phyloP scores from a whole-genome alignment of 2,329 filamentous ascomycete genomes.

The Aureobasidium vineae region DNA sequence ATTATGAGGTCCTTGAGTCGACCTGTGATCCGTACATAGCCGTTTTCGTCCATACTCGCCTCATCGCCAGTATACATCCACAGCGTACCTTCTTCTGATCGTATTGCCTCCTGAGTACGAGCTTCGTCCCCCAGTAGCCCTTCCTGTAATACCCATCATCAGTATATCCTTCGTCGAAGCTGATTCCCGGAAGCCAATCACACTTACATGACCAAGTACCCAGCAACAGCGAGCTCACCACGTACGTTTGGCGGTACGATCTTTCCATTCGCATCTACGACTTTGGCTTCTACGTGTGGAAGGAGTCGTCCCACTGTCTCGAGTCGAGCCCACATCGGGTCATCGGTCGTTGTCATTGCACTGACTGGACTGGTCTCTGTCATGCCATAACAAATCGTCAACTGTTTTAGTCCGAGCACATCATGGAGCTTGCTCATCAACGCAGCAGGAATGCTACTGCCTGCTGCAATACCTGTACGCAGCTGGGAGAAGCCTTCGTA shows the following conservation, averaged over 20 bases:
- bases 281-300: constrained; percentile 75
- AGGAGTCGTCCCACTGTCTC: constrained; percentile 75
- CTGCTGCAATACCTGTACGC: constrained; percentile 88
- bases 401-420: constrained; percentile 70
- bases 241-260: constrained; percentile 63
- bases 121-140: constrained; percentile 78
- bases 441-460: constrained; percentile 76
- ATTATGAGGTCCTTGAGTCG: constrained; percentile 96
- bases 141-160: constrained; percentile 41
- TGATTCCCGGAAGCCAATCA: not conserved
- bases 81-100: constrained; percentile 56
- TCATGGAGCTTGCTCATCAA: constrained; percentile 75
- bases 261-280: constrained; percentile 65
- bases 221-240: constrained; percentile 79
- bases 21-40: constrained; percentile 85
- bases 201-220: constrained; percentile 74
- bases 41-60: constrained; percentile 76
- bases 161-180: not conserved
- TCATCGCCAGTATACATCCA: constrained; percentile 97
- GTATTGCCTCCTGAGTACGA: constrained; percentile 67
- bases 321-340: constrained; percentile 70
- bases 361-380: constrained; percentile 77
- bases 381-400: constrained; percentile 97
- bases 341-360: constrained; percentile 76
- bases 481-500: constrained; percentile 47